These are phyloP conservation scores for Aspergillus amoenus DNA, from an alignment of 2,329 filamentous ascomycete genomes.

Conservation along the genomic window DNA sequence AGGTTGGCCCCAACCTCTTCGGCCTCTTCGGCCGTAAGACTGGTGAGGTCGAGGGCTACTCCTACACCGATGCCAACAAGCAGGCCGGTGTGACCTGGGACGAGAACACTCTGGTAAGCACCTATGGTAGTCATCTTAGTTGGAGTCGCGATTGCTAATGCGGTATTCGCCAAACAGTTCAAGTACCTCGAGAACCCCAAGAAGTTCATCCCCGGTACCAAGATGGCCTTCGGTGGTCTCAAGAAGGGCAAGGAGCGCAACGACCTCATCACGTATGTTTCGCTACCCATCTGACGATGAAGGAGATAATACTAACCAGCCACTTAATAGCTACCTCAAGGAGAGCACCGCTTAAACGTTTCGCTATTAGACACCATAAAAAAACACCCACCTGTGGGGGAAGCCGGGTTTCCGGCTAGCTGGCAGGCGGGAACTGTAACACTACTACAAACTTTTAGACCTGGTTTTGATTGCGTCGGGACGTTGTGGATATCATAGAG, in stretches of 20 bases:
- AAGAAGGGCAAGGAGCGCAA: conserved; percentile 99
- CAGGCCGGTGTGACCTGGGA: conserved; percentile 88
- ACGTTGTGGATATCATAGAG: conserved; percentile 27
- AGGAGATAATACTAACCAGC: conserved; percentile 15
- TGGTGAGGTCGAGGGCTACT: conserved; percentile 85
- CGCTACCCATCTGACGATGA: background rate
- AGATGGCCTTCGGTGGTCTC: conserved; percentile 99
- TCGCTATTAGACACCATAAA: conserved; percentile 6
- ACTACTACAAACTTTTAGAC: conserved; percentile 34
- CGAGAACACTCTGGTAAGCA: conserved; percentile 74
- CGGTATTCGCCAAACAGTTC: conserved; percentile 58
- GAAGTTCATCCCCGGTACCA: conserved; percentile 99
- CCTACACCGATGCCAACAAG: conserved; percentile 99
- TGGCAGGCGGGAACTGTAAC: conserved; percentile 37
- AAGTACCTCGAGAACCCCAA: conserved; percentile 99
- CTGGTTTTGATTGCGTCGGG: conserved; percentile 33
- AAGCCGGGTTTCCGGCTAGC: conserved; percentile 14
- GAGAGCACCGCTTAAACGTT: conserved; percentile 36
- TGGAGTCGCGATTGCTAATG: conserved; percentile 13
- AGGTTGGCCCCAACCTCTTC: conserved; percentile 95
- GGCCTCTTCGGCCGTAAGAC: conserved; percentile 97
- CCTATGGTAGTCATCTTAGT: background rate
- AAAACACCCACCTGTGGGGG: conserved; percentile 8
- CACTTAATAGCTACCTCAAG: conserved; percentile 38
- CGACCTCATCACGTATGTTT: conserved; percentile 90